Percentiles rank a stretch among this genome's conserved stretches.
Conservation (phyloP, 345 rosid species). For the Syzygium aqueum region DNA sequence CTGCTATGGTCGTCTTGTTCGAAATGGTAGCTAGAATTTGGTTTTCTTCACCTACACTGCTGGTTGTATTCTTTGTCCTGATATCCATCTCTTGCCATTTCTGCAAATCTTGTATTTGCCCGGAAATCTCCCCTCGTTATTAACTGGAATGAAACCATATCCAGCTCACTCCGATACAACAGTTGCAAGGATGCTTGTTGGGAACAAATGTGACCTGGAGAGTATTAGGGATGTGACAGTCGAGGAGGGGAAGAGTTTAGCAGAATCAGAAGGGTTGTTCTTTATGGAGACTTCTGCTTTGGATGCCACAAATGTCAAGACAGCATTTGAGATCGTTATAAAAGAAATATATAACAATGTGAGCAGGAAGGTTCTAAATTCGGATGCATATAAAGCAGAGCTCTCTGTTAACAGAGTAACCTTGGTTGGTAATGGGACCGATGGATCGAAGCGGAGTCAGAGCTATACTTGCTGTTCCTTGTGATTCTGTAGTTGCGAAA, state of each 20-base stretch:
- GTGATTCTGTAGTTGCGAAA: constrained; percentile 13
- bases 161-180: constrained; percentile 73
- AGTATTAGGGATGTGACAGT: constrained; percentile 59
- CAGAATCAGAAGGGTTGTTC: constrained; percentile 70
- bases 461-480: constrained; percentile 60
- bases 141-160: not conserved
- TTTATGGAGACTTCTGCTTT: constrained; percentile 91
- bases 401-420: constrained; percentile 62
- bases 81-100: not conserved
- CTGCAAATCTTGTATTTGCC: not conserved
- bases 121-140: not conserved
- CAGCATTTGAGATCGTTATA: constrained; percentile 74
- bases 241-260: constrained; percentile 75
- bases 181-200: constrained; percentile 74
- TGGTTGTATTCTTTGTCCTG: not conserved
- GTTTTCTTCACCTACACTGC: not conserved
- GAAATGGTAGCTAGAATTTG: not conserved
- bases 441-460: constrained; percentile 29
- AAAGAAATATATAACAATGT: constrained; percentile 59
- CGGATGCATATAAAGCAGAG: constrained; percentile 74
- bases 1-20: not conserved
- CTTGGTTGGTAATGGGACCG: constrained; percentile 35
- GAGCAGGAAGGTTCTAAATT: constrained; percentile 64
- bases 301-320: constrained; percentile 66
- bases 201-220: constrained; percentile 84